phyloP scores from a whole-genome alignment of 2,329 filamentous ascomycete genomes.

The Arthroderma sp. region DNA sequence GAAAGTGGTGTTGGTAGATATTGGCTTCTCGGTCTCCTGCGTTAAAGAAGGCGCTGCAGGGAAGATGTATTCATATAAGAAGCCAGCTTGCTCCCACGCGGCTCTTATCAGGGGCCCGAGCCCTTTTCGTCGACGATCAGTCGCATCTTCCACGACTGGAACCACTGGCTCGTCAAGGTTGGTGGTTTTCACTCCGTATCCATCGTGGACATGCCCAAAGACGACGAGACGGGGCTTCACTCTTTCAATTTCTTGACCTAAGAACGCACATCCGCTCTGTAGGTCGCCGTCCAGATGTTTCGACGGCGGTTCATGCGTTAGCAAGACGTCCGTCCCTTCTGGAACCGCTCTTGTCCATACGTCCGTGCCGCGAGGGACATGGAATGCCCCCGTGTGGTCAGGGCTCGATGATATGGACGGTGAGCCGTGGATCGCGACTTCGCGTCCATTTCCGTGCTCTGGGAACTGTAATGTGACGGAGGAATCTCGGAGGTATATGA shows the following conservation, averaged over 20 bases:
- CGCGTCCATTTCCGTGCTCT: background rate
- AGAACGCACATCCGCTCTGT: conserved; percentile 15
- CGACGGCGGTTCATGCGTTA: conserved; percentile 18
- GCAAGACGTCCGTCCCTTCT: conserved; percentile 16
- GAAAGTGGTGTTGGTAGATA: background rate
- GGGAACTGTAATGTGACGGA: conserved; percentile 12
- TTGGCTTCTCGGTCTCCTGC: background rate
- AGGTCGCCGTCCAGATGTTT: conserved; percentile 16
- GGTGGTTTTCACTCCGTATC: conserved; percentile 11
- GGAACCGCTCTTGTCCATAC: conserved; percentile 17
- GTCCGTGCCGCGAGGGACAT: conserved; percentile 15
- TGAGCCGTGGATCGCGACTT: conserved; percentile 2
- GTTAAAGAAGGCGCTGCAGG: background rate
- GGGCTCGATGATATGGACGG: conserved; percentile 1
- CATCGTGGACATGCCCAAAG: conserved; percentile 20
- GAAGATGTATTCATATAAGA: background rate
- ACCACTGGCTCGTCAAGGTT: background rate
- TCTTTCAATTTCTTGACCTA: conserved; percentile 16
- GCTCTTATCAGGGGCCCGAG: background rate
- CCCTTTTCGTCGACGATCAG: background rate
- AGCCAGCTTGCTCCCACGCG: background rate
- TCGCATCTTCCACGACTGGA: background rate
- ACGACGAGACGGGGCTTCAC: conserved; percentile 18
- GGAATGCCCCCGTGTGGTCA: conserved; percentile 16
- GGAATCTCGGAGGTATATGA: conserved; percentile 16